Evolutionary conservation across 352 stramenopile species (phyloP).

Genomic region (Aphanomyces invadans): DNA sequence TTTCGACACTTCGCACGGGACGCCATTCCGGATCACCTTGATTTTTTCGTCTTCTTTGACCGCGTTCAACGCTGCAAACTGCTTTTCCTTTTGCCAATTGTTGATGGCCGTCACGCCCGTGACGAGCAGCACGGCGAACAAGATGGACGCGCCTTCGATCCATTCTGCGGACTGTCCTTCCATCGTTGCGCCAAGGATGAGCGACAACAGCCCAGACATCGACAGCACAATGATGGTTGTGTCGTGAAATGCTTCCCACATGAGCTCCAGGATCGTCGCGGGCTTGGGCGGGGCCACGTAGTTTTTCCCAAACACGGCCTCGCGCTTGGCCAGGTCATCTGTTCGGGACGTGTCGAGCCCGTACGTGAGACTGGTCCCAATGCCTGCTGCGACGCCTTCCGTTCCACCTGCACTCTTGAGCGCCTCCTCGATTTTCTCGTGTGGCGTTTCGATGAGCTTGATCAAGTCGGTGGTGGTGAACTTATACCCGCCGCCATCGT

Average conservation of each 20-base stretch:
- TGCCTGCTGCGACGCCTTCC: constrained; percentile 38
- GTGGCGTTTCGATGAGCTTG: constrained; percentile 53
- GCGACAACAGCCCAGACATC: constrained; percentile 69
- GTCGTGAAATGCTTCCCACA: constrained; percentile 87
- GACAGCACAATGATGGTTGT: constrained; percentile 87
- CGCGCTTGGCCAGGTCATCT: constrained; percentile 34
- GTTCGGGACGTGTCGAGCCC: constrained; percentile 41
- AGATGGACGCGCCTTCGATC: constrained; percentile 87
- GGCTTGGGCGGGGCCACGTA: constrained; percentile 45
- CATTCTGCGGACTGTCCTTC: constrained; percentile 49
- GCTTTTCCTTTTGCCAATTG: constrained; percentile 87
- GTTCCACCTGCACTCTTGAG: constrained; percentile 40
- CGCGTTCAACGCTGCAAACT: constrained; percentile 79
- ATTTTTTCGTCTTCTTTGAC: constrained; percentile 72
- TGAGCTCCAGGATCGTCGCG: constrained; percentile 65
- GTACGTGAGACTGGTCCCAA: constrained; percentile 39
- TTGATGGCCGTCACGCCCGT: constrained; percentile 80
- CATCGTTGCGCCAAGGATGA: constrained; percentile 53
- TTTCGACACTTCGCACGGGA: constrained; percentile 50
- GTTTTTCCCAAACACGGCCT: constrained; percentile 51
- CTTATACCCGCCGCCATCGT: constrained; percentile 8
- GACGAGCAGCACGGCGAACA: constrained; percentile 83
- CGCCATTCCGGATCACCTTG: constrained; percentile 64
- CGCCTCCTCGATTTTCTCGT: constrained; percentile 42
- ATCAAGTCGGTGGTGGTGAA: constrained; percentile 41